Evolutionary conservation across 2,329 filamentous ascomycete species (phyloP), one percentile per base, ranked within the genome.

Genomic region (Exserohilum turcica): DNA sequence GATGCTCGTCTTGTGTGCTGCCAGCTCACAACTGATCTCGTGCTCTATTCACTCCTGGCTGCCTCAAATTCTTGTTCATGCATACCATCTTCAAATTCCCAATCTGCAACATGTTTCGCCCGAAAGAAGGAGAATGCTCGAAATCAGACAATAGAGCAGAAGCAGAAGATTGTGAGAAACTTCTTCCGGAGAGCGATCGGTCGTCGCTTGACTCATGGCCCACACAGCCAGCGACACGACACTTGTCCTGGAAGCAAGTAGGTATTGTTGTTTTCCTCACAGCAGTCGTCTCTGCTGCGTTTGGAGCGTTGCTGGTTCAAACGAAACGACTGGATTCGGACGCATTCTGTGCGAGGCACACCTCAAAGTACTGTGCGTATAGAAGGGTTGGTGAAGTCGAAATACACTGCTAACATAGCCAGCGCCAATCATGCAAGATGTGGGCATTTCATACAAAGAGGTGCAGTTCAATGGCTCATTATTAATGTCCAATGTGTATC

Each of bases 381-480:
- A 19, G 6, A 35, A 31, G 16, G 39, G 3, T 28, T 24, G 16
- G 27, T 63, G n/a, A 10, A 18, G 15, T n/a, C 12, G 3, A 19
- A 31, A 12, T n/a, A 12, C 28, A 7, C 2, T 33, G 18, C 27
- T 48, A 59, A 29, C 5, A 13, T 5, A 7, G 7, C 18, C 9
- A 73, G 72, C 71, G 12, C 71, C 72, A 1, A 64, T 74, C 3
- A 49, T 72, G 9, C 69, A 75, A 8, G 74, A 80, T 16, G 67
- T 81, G 5, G 65, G 71, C 6, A 67, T 81, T 3, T 65, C 65
- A 8, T 82, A 78, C 57, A 63, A 68, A 3, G 54, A 58, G 2
- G 65, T 78, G 27, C 60, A 61, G 1, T 87, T 85, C 67, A 84
- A 87, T 52, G 84, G 84, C 0, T 82, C 81, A 0, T 80, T 87